A percentile compares a stretch with the other conserved stretches of the same genome.
These are phyloP conservation scores for Pseudogymnoascus sp. DNA, from an alignment of 2,329 filamentous ascomycete genomes.

Conservation along the genomic window DNA sequence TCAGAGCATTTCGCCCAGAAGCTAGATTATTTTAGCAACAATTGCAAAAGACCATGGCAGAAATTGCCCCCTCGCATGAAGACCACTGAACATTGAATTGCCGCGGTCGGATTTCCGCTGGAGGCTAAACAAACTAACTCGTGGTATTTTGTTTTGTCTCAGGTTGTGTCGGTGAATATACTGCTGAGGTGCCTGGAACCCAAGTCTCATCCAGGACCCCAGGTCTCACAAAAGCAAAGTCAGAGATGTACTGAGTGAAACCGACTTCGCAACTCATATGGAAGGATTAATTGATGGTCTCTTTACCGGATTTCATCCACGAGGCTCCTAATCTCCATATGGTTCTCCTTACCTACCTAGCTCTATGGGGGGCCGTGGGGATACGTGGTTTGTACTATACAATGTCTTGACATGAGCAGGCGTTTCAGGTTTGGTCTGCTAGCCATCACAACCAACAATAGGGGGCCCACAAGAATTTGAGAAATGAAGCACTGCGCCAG, in stretches of 20 bases:
- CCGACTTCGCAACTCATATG: not conserved
- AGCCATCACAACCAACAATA: not conserved
- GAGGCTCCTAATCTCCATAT: not conserved
- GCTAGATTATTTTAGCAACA: not conserved
- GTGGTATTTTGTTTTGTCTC: not conserved
- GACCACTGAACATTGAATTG: not conserved
- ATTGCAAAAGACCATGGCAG: not conserved
- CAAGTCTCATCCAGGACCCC: not conserved
- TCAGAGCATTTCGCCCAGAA: not conserved
- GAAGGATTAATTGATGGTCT: not conserved
- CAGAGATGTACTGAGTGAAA: not conserved
- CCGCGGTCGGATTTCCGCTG: not conserved
- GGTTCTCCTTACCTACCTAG: not conserved
- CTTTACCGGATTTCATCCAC: not conserved
- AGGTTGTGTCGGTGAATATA: not conserved
- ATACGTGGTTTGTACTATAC: not conserved
- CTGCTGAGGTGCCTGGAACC: not conserved
- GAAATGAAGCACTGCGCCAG: not conserved
- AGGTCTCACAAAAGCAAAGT: not conserved
- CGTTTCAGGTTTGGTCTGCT: not conserved
- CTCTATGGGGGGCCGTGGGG: not conserved
- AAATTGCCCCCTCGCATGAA: not conserved
- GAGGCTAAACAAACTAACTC: not conserved
- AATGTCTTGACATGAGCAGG: not conserved
- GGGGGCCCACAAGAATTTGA: not conserved